phyloP scores from a whole-genome alignment of 2,329 filamentous ascomycete species.

The Xylariaceae sp. region DNA sequence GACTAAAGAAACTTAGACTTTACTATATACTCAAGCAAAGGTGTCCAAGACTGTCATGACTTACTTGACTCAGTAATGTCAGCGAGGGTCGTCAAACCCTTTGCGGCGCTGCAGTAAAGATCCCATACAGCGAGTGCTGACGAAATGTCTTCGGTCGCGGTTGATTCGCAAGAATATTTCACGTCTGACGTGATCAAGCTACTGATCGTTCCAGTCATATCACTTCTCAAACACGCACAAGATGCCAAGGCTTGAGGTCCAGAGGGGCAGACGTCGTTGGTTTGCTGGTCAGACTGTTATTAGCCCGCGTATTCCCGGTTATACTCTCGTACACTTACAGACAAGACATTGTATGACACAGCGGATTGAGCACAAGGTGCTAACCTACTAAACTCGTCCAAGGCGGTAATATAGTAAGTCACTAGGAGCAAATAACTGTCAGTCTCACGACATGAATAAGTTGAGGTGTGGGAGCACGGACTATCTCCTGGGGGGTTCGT shows the following conservation, averaged over 20 bases:
- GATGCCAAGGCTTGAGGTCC: conserved; percentile 59
- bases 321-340: conserved; percentile 41
- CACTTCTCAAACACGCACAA: conserved; percentile 58
- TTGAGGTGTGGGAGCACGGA: conserved; percentile 40
- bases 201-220: conserved; percentile 52
- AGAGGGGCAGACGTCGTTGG: conserved; percentile 49
- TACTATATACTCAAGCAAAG: neutral
- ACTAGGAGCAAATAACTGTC: conserved; percentile 43
- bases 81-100: conserved; percentile 47
- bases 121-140: conserved; percentile 55
- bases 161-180: conserved; percentile 52
- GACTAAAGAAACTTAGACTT: conserved; percentile 32
- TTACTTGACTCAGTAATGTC: conserved; percentile 50
- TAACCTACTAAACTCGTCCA: conserved; percentile 54
- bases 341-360: conserved; percentile 50
- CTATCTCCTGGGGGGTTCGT: conserved; percentile 58
- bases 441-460: neutral
- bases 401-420: conserved; percentile 61
- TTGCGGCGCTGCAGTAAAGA: conserved; percentile 58
- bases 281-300: conserved; percentile 42
- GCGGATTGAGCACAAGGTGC: conserved; percentile 53
- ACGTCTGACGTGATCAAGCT: conserved; percentile 53
- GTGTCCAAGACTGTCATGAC: conserved; percentile 12
- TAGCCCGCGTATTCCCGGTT: neutral
- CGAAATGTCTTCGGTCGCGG: conserved; percentile 51